Base-by-base conservation (phyloP, 495 filamentous ascomycete species). In the Amorphotheca resinae region DNA sequence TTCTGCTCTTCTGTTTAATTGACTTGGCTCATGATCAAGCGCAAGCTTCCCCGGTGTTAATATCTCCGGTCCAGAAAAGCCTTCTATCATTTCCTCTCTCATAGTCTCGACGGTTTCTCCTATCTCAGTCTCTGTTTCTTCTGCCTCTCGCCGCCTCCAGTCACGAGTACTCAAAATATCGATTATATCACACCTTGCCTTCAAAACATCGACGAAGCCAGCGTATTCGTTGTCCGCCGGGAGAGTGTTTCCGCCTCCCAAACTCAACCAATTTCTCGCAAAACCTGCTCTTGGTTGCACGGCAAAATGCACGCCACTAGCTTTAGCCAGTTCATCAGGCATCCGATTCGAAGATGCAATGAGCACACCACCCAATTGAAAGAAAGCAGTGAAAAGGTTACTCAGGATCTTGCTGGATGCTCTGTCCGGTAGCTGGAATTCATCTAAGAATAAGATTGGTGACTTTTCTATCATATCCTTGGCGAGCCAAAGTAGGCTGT, bases 381-480 rank as follows among this genome's bases (percentile, higher is more conserved):
- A 84, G 55, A 85, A 84, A 6, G 66, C 63, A n/a, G 77, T 79
- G 47, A 84, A 71, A 15, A 84, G 63, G 51, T 77, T 79, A 23
- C 76, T 80, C 42, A 85, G 57, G 17, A 84, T 79, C 53, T 83
- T 83, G 39, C 72, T 74, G 12, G 79, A 69, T 0, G 70, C 77
- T 43, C 76, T 65, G 56, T 84, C 80, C 0, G 80, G 81, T 11
- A 85, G 60, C 51, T 86, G 80, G 48, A 85, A 84, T 52, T 86
- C 79, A 46, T 84, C 79, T 1, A 84, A 59, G 38, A 85, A 86
- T 1, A 84, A 56, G 41, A 84, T 80, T 1, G 80, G 80, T 20
- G 74, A 76, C 18, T 69, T 73, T 49, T 76, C 65, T 9, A 81
- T 68, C 59, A 80, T 67, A 30, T 84, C 76, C 41, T 76, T 72